phyloP scores from a whole-genome alignment of 208 protist species.

The Leptomonas seymouri region DNA sequence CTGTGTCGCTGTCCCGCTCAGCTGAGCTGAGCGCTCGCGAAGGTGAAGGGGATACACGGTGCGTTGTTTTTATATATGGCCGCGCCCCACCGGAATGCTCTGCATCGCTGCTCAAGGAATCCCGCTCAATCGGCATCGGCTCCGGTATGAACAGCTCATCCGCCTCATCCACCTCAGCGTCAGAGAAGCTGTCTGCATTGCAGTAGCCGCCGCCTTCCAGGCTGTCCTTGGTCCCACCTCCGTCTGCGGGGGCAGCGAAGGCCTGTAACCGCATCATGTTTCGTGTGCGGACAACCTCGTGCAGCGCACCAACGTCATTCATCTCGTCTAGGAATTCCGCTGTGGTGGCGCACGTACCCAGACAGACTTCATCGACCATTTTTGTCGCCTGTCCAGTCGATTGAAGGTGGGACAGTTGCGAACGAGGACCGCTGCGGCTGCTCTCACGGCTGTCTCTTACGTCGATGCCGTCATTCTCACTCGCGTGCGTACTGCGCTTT shows the following conservation, averaged over 20 bases:
- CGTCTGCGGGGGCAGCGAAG: not conserved
- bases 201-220: not conserved
- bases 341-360: not conserved
- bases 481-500: not conserved
- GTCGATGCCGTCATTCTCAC: not conserved
- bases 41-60: conserved; percentile 4
- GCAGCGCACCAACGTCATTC: not conserved
- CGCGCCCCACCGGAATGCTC: not conserved
- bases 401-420: not conserved
- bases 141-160: conserved; percentile 13
- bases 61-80: not conserved
- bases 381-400: not conserved
- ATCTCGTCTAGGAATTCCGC: conserved; percentile 8
- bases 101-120: conserved; percentile 1
- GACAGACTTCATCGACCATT: not conserved
- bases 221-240: not conserved
- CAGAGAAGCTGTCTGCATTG: conserved; percentile 9
- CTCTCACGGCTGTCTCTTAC: not conserved
- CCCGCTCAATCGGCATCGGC: conserved; percentile 15
- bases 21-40: not conserved
- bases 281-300: not conserved
- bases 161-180: conserved; percentile 2
- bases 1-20: not conserved
- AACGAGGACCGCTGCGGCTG: not conserved
- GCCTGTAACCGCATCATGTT: not conserved